Base-by-base conservation (phyloP, 108 stramenopile species). In the Aurantiochytrium sp. region DNA sequence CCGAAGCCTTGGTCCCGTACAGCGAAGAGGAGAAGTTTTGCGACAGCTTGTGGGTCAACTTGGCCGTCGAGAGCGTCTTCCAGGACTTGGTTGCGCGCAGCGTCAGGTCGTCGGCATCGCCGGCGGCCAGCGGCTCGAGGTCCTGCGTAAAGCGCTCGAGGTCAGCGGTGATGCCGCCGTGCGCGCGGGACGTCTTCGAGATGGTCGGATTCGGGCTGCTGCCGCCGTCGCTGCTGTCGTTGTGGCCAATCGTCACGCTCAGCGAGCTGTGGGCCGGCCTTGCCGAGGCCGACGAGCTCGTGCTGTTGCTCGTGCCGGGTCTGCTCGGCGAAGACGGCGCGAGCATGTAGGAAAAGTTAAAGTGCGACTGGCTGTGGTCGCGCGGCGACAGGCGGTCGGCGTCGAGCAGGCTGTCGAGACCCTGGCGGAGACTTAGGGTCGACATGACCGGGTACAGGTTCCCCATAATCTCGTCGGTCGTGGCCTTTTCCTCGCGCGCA, bases 61-160 rank as follows among this genome's bases (percentile, higher is more conserved):
- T 41, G 39, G 73, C 39, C 42, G 42, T 48, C 24, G 42, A 41
- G n/a, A 81, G n/a, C 6, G 39, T 48, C 73, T 81, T 81, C 73
- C 73, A 81, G 36, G 42, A 48, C 45, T 81, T 81, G 39, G 73
- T 48, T 8, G 73, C 73, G 12, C 45, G 39, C 30, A 81, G 73
- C n/a, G 73, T 48, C 42, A 81, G 39, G 27, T 81, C 73, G 3
- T 81, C 73, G 39, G 39, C 73, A 19, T 65, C 34, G 0, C 59
- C 59, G 6, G 73, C 15, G 1, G 73, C 45, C 21, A 81, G n/a
- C 27, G 2, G 36, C 73, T 81, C 73, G 10, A 81, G 73, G 45
- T 81, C 73, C 30, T 81, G 73, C n/a, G 73, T 81, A 48, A 81
- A 81, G n/a, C 45, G 39, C 30, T 81, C 73, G 42, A 81, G 73